Conservation (phyloP, 1,284 basidiomycete genomes). For the Termitomyces sp. region DNA sequence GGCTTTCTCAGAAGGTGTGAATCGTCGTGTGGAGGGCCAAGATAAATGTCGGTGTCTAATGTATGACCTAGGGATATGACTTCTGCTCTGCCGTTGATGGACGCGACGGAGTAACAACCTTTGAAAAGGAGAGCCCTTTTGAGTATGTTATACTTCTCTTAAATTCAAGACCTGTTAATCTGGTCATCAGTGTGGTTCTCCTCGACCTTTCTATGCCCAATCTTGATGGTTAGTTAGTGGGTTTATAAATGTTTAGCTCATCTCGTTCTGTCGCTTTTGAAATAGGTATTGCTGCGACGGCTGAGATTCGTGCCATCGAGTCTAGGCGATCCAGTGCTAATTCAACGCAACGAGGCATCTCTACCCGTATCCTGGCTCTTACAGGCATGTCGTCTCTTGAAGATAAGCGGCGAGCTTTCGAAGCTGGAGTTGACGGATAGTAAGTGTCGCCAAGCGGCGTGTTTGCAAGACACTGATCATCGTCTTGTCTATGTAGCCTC, state of each 20-base stretch:
- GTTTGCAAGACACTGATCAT: background rate
- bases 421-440: constrained; percentile 94
- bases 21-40: background rate
- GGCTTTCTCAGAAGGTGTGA: constrained; percentile 67
- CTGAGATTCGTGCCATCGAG: constrained; percentile 80
- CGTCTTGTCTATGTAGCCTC: constrained; percentile 42
- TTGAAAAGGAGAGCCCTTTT: constrained; percentile 62
- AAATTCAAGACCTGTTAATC: constrained; percentile 1
- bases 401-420: constrained; percentile 88
- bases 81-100: constrained; percentile 81
- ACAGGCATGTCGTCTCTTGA: constrained; percentile 92
- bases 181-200: constrained; percentile 62
- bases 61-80: constrained; percentile 60
- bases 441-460: constrained; percentile 36
- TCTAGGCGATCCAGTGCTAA: constrained; percentile 34
- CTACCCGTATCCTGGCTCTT: constrained; percentile 78
- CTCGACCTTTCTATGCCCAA: constrained; percentile 93
- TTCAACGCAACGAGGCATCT: constrained; percentile 12
- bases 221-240: constrained; percentile 61
- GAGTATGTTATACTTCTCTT: constrained; percentile 51
- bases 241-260: background rate
- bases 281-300: constrained; percentile 76
- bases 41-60: background rate
- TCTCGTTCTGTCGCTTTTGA: background rate
- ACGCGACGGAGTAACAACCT: constrained; percentile 77